Evolutionary conservation across 192 early-diverging fungal species (phyloP).

Genomic region (Allomyces macrogynus): DNA sequence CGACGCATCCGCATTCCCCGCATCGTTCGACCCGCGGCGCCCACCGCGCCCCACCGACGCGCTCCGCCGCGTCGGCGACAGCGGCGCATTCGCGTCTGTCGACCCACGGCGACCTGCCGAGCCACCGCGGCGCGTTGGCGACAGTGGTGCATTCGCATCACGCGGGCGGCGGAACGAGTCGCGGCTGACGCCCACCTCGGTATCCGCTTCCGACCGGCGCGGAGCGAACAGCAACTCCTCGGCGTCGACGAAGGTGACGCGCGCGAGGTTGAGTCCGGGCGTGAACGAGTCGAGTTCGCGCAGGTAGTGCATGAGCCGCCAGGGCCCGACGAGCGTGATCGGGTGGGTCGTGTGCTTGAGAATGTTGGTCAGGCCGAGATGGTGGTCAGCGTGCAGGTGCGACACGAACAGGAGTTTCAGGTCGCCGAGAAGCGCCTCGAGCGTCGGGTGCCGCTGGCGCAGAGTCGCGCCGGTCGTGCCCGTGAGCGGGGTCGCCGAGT

Average conservation of each 20-base stretch:
- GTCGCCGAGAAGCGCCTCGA: slow-evolving; percentile 25
- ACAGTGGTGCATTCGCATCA: too few species aligned
- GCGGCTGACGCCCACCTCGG: too few species aligned
- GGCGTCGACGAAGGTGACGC: background rate
- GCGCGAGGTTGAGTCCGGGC: slow-evolving; percentile 1
- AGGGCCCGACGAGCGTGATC: slow-evolving; percentile 22
- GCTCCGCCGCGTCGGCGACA: too few species aligned
- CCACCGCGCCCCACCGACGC: too few species aligned
- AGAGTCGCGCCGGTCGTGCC: slow-evolving; percentile 5
- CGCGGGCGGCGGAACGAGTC: too few species aligned
- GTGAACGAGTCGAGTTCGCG: slow-evolving; percentile 12
- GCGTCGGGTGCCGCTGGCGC: slow-evolving; percentile 5
- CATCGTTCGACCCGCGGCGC: too few species aligned
- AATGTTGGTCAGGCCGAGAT: slow-evolving; percentile 60
- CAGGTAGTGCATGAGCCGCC: slow-evolving; percentile 19
- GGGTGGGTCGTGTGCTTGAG: slow-evolving; percentile 49
- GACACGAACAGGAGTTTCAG: slow-evolving; percentile 69
- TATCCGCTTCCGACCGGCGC: too few species aligned
- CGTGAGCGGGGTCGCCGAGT: too few species aligned
- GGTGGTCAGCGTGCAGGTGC: slow-evolving; percentile 97
- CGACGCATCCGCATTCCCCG: too few species aligned
- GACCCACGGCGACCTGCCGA: too few species aligned
- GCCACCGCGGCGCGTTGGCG: too few species aligned
- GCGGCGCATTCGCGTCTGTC: too few species aligned
- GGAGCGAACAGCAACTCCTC: slow-evolving; percentile 2